Evolutionary conservation across 345 rosid species (phyloP).

Genomic region (Leavenworthia alabamica): DNA sequence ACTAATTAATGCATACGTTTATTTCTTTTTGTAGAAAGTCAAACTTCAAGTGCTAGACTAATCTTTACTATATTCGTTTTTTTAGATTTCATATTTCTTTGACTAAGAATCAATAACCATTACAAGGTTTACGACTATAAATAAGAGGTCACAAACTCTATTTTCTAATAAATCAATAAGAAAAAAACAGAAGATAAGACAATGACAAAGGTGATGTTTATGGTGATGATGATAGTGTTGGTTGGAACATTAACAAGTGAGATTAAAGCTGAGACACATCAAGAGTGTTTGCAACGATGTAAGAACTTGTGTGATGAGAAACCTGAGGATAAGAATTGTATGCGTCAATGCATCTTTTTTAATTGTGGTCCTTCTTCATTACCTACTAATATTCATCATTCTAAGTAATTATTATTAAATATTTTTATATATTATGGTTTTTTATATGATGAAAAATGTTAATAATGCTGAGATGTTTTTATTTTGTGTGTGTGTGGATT

Average conservation of each 20-base stretch:
- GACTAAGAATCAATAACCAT: too few species aligned
- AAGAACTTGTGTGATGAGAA: background rate
- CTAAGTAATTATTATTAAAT: background rate
- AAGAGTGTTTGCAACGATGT: background rate
- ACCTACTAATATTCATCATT: background rate
- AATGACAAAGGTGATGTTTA: background rate
- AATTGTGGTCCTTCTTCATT: slow-evolving; percentile 14
- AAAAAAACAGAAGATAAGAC: background rate
- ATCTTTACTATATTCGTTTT: too few species aligned
- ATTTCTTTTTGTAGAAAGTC: too few species aligned
- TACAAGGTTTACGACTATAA: too few species aligned
- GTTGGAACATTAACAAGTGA: background rate
- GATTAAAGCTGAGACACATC: background rate
- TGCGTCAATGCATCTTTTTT: slow-evolving; percentile 6
- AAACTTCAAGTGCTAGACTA: too few species aligned
- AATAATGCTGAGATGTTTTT: background rate
- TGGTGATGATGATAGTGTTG: slow-evolving; percentile 14
- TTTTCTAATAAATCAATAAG: too few species aligned
- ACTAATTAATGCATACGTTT: too few species aligned
- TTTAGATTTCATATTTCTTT: too few species aligned
- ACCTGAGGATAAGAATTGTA: background rate
- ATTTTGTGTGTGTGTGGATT: background rate
- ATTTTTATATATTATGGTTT: background rate
- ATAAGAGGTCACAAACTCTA: too few species aligned
- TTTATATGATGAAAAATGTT: background rate